Evolutionary conservation across 1,284 basidiomycete species (phyloP).

Genomic region (Moesziomyces globuligerus): DNA sequence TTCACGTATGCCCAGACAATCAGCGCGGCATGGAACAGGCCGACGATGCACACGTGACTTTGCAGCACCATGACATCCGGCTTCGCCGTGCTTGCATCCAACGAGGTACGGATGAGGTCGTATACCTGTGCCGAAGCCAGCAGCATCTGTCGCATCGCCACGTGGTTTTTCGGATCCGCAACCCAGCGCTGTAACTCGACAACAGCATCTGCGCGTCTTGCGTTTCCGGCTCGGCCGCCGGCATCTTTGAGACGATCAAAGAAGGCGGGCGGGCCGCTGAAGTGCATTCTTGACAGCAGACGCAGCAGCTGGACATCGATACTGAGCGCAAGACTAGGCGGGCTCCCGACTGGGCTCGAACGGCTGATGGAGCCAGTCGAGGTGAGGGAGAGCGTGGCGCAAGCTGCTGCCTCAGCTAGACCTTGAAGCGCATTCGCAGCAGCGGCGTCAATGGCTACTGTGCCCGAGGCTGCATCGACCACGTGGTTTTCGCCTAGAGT

Average conservation of each 20-base stretch:
- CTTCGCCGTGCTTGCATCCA: constrained; percentile 1
- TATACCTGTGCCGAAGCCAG: constrained; percentile 12
- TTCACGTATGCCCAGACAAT: constrained; percentile 20
- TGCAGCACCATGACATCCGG: constrained; percentile 8
- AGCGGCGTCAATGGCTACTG: constrained; percentile 6
- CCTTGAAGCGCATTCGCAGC: constrained; percentile 9
- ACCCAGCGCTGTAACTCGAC: constrained; percentile 10
- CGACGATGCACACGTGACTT: constrained; percentile 15
- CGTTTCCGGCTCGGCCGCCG: constrained; percentile 11
- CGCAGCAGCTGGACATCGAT: constrained; percentile 18
- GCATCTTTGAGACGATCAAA: constrained; percentile 19
- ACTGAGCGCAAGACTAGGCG: constrained; percentile 5
- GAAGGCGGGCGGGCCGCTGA: constrained; percentile 18
- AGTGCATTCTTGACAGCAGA: constrained; percentile 16
- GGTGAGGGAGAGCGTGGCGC: constrained; percentile 1
- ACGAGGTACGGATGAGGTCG: constrained; percentile 5
- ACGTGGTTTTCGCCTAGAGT: constrained; percentile 7
- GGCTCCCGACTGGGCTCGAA: neutral
- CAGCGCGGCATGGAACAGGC: constrained; percentile 19
- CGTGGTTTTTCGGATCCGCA: constrained; percentile 3
- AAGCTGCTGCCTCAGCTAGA: constrained; percentile 2
- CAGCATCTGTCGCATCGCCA: constrained; percentile 13
- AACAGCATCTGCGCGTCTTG: constrained; percentile 12
- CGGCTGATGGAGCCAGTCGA: neutral
- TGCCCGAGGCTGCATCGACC: constrained; percentile 5